Evolutionary conservation across 768 basidiomycete species (phyloP).

Genomic region (Pluteus cervinus): DNA sequence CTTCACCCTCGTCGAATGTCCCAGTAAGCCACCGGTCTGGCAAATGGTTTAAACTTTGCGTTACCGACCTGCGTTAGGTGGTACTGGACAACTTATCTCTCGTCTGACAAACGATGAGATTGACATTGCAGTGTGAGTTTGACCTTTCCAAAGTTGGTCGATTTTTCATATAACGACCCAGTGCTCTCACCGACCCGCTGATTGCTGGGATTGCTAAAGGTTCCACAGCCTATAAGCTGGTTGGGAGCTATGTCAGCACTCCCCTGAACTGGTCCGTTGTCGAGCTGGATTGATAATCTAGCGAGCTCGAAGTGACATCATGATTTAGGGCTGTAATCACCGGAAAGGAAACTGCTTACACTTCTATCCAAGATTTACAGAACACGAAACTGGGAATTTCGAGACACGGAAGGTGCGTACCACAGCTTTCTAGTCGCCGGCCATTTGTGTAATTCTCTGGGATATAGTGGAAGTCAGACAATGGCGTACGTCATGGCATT

Average conservation of each 20-base stretch:
- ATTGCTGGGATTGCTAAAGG: slow-evolving; percentile 93
- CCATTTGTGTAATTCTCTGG: background rate
- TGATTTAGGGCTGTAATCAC: slow-evolving; percentile 82
- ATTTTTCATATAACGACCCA: slow-evolving; percentile 6
- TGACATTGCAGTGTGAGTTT: slow-evolving; percentile 71
- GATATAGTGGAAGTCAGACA: slow-evolving; percentile 73
- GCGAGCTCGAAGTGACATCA: background rate
- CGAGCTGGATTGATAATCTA: slow-evolving; percentile 3
- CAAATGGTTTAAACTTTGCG: background rate
- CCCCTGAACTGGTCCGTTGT: slow-evolving; percentile 73
- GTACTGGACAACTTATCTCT: slow-evolving; percentile 79
- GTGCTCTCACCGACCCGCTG: slow-evolving; percentile 85
- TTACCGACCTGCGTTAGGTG: slow-evolving; percentile 42
- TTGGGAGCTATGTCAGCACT: slow-evolving; percentile 87
- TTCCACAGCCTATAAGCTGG: slow-evolving; percentile 80
- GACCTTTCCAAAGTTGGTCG: slow-evolving; percentile 2
- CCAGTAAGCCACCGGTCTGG: slow-evolving; percentile 42
- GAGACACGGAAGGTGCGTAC: slow-evolving; percentile 73
- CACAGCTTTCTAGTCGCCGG: background rate
- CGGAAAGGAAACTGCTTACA: slow-evolving; percentile 65
- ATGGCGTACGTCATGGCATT: slow-evolving; percentile 96
- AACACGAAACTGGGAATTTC: slow-evolving; percentile 88
- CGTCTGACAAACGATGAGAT: slow-evolving; percentile 71
- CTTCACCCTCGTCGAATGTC: slow-evolving; percentile 85
- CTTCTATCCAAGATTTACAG: slow-evolving; percentile 67